Base-by-base conservation (phyloP, 306 rosid genomes). In the Echinosophora koreensis region DNA sequence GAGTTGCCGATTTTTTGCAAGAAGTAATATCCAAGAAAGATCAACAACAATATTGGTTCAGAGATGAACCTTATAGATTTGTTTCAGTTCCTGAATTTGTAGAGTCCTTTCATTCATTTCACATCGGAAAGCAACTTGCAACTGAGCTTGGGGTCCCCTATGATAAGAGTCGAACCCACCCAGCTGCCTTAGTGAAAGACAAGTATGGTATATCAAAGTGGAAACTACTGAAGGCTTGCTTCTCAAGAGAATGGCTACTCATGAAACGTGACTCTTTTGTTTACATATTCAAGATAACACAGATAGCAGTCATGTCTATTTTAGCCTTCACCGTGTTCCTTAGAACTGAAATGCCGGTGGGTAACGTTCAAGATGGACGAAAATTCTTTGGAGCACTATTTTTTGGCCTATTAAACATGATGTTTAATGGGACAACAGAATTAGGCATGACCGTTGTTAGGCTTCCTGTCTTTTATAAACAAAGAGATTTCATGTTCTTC, bases 381-480 rank as follows among this genome's bases (percentile, higher is more conserved):
- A 91, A 89, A 47, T 91, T 83, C 84, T 69, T 42, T 5, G 98
- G 98, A 35, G 98, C 92, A n/a, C 7, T 93, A 17, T 93, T 91
- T 78, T 91, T 89, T 39, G 77, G 88, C 66, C 78, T 91, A 5
- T 6, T 76, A 16, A 91, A 89, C 84, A 74, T 91, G 51, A 87
- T 93, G 96, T 93, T 93, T 71, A 93, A 91, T 86, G 98, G 98
- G 14, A 47, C 86, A 79, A 78, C 97, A 41, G 98, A 93, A 75
- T 66, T 84, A 22, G 78, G 79, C 42, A 86, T 91, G 89, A 89
- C 91, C 9, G 28, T 89, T 63, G 59, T 80, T 14, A 86, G 91
- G 77, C 90, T 93, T 76, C 91, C 89, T 41, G 93, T 93, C 6
- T 93, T 89, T 59, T 88, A 37, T 69, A 91, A 86, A 74, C 98